Evolutionary conservation across 305 asterid genomes (phyloP), one percentile per base, ranked within the genome.

Genomic region (Rubia peregrina): DNA sequence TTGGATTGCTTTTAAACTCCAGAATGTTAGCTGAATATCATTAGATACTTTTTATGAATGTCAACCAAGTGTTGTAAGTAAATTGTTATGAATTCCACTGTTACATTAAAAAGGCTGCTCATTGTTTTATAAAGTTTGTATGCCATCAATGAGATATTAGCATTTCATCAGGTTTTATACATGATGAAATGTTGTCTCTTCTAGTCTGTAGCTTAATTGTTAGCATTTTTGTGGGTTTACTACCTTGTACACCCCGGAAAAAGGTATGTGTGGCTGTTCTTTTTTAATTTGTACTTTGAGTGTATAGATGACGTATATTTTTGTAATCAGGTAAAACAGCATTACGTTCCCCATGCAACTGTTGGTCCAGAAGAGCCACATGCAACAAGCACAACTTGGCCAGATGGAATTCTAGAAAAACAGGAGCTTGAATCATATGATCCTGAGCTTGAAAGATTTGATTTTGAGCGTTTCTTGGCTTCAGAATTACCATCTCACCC

Each of bases 351-450:
- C 70, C 78, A 51, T 76, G 98, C 99, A 80, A 77, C 96, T 68
- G 90, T 86, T 78, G 99, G 99, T 22, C 97, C 97, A 42, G 97
- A 91, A 78, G 99, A 94, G 87, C 98, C 98, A 68, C 99, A 91
- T 85, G 99, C 98, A 55, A 94, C 98, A 49, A 88, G 97, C 76
- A 94, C 95, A 72, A 68, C 96, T 59, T 94, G 94, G 96, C 91
- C 95, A 60, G 98, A 88, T 81, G 95, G 96, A 69, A 80, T 87
- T 77, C 65, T 85, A 41, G 99, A 91, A 80, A 89, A 82, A 69
- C 88, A 89, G 80, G 87, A 83, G 66, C 75, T 75, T 65, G 95
- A 89, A 73, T 70, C 78, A 41, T 79, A 76, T 61, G 98, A 88
- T 75, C 77, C 89, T 60, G 95, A 85, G 77, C 77, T 79, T 56